Conservation (phyloP, 2,329 filamentous ascomycete species). For the Xylaria sp. region DNA sequence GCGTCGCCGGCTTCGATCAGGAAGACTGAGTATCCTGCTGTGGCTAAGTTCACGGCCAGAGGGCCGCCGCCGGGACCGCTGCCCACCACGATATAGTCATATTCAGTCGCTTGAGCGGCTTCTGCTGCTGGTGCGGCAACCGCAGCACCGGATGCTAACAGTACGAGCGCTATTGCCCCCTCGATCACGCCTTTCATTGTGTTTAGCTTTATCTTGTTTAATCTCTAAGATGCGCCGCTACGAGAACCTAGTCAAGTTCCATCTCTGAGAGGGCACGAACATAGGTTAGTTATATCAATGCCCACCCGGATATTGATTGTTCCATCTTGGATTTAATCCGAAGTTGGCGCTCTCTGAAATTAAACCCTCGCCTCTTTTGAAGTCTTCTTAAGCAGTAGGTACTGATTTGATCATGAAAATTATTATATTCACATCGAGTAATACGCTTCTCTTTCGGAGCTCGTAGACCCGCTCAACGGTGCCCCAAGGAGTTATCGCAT, state of each 20-base stretch:
- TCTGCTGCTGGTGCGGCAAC: slow-evolving; percentile 21
- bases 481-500: slow-evolving; percentile 18
- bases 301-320: slow-evolving; percentile 9
- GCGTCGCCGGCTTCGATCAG: slow-evolving; percentile 65
- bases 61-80: slow-evolving; percentile 63
- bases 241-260: not conserved
- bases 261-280: slow-evolving; percentile 5
- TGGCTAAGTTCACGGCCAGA: slow-evolving; percentile 61
- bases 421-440: slow-evolving; percentile 1
- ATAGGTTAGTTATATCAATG: slow-evolving; percentile 23
- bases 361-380: slow-evolving; percentile 1
- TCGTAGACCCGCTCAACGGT: slow-evolving; percentile 6
- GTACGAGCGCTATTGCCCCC: slow-evolving; percentile 12
- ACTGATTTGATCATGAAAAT: not conserved
- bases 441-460: slow-evolving; percentile 18
- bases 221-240: not conserved
- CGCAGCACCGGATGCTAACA: slow-evolving; percentile 1
- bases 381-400: slow-evolving; percentile 2
- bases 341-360: slow-evolving; percentile 3
- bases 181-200: slow-evolving; percentile 19
- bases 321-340: slow-evolving; percentile 13
- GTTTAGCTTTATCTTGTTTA: slow-evolving; percentile 25
- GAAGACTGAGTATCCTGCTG: slow-evolving; percentile 62
- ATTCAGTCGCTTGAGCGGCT: slow-evolving; percentile 26
- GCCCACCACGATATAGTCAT: slow-evolving; percentile 56